phyloP scores from a whole-genome alignment of 805 yeast species.

The Clavispora carvajalis region DNA sequence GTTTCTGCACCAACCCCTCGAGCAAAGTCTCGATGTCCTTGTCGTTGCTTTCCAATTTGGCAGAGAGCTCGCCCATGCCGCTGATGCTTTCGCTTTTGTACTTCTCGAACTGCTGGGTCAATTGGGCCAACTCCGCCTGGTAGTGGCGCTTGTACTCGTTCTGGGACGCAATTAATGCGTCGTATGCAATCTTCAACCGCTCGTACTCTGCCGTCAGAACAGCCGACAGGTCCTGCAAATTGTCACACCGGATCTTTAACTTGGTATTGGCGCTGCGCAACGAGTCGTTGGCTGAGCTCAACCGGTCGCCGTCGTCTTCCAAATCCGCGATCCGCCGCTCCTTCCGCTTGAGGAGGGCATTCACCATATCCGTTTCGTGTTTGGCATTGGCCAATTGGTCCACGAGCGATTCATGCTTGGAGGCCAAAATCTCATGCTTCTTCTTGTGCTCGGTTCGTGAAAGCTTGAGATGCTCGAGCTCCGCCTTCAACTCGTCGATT shows the following conservation, averaged over 20 bases:
- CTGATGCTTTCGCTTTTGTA: slow-evolving; percentile 34
- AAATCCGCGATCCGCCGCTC: slow-evolving; percentile 64
- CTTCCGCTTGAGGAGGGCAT: slow-evolving; percentile 61
- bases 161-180: slow-evolving; percentile 48
- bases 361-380: slow-evolving; percentile 73
- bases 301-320: slow-evolving; percentile 51
- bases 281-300: slow-evolving; percentile 43
- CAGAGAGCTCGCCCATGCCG: slow-evolving; percentile 30
- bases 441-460: slow-evolving; percentile 47
- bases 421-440: slow-evolving; percentile 42
- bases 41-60: slow-evolving; percentile 39
- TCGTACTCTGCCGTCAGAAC: slow-evolving; percentile 47
- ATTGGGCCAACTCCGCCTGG: slow-evolving; percentile 34
- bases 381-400: slow-evolving; percentile 66
- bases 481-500: slow-evolving; percentile 40
- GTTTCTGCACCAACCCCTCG: slow-evolving; percentile 43
- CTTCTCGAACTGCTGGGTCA: slow-evolving; percentile 32
- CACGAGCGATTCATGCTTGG: slow-evolving; percentile 48
- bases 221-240: slow-evolving; percentile 42
- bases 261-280: slow-evolving; percentile 45
- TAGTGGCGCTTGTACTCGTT: slow-evolving; percentile 48
- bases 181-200: slow-evolving; percentile 53
- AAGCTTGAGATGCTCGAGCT: slow-evolving; percentile 35
- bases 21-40: slow-evolving; percentile 45
- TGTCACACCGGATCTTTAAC: slow-evolving; percentile 44